Percentiles rank a stretch among this genome's conserved stretches.
phyloP scores from a whole-genome alignment of 768 basidiomycete species.

The Galerina sulciceps region DNA sequence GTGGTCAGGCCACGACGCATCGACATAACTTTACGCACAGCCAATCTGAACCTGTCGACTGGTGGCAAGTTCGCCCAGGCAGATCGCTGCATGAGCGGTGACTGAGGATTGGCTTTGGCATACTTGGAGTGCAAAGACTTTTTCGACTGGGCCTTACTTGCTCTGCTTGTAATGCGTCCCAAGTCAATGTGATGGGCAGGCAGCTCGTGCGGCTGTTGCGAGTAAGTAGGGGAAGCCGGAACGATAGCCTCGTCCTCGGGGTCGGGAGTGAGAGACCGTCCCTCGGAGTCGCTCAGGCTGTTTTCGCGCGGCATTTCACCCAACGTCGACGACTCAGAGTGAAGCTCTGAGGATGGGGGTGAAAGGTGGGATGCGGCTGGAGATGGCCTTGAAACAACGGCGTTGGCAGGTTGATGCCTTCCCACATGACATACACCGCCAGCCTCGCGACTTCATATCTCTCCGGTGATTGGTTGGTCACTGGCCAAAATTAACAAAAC shows the following conservation, averaged over 20 bases:
- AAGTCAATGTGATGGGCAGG: slow-evolving; percentile 5
- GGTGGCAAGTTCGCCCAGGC: slow-evolving; percentile 37
- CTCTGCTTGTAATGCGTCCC: slow-evolving; percentile 10
- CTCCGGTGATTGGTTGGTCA: too few relatives aligned
- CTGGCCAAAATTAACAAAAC: too few relatives aligned
- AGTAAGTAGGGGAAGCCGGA: slow-evolving; percentile 12
- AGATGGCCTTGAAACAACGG: too few relatives aligned
- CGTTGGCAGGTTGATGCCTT: too few relatives aligned
- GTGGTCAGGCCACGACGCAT: slow-evolving; percentile 57
- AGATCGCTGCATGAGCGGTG: slow-evolving; percentile 6
- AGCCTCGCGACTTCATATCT: too few relatives aligned
- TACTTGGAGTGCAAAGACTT: slow-evolving; percentile 22
- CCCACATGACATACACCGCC: too few relatives aligned
- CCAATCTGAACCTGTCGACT: slow-evolving; percentile 53
- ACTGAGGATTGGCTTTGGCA: slow-evolving; percentile 18
- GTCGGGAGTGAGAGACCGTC: slow-evolving; percentile 70
- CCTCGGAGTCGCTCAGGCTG: slow-evolving; percentile 69
- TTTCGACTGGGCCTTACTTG: slow-evolving; percentile 16
- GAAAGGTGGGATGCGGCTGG: background rate
- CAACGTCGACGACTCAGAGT: background rate
- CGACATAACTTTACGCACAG: slow-evolving; percentile 65
- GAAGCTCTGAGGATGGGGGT: background rate
- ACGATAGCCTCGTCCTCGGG: slow-evolving; percentile 28
- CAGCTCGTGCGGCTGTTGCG: background rate
- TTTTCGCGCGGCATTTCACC: slow-evolving; percentile 65